Evolutionary conservation across 1,139 yeast species (phyloP), one percentile per base, ranked within the genome.

Genomic region (Yamadazyma sp.): DNA sequence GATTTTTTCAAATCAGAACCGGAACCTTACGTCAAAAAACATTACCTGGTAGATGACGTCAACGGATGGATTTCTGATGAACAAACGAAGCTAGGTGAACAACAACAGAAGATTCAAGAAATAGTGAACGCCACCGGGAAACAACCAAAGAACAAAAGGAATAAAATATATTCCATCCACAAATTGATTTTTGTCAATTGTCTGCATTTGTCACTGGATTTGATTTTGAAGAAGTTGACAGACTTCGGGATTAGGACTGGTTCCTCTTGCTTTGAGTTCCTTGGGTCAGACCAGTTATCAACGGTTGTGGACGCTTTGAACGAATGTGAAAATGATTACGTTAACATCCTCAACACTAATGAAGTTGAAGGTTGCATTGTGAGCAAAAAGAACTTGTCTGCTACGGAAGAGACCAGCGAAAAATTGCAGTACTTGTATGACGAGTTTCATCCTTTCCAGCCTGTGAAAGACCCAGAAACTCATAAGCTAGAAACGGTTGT

Each of bases 391-490:
- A 87, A 86, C 51, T 73, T 75, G 1, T 61, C 72, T 8, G 56
- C 64, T 0, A 55, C 64, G 3, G 73, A 65, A 10, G 62, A 58
- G 2, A 64, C 63, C 25, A 55, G 61, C 2, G 58, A 57, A 18
- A 55, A 55, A 11, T 65, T 77, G 52, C 78, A 81, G 49, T 79
- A 64, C 42, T 59, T 83, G 2, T 86, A 76, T 48, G 95, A 87
- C 40, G 95, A 87, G 46, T 92, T 88, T 56, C 95, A 87, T 59
- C 97, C 98, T 0, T 89, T 83, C 58, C 59, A 70, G 39, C 96
- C 96, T 0, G 55, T 61, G 40, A 67, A 75, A 44, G 46, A 44
- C 10, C 47, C 49, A 2, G 66, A 62, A 14, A 46, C 55, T 17
- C 61, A 60, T 37, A 62, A 62, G 38, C 60, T 73, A 32, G 59